Conservation (phyloP, 2,329 filamentous ascomycete genomes). For the Zymoseptoria crescenta region DNA sequence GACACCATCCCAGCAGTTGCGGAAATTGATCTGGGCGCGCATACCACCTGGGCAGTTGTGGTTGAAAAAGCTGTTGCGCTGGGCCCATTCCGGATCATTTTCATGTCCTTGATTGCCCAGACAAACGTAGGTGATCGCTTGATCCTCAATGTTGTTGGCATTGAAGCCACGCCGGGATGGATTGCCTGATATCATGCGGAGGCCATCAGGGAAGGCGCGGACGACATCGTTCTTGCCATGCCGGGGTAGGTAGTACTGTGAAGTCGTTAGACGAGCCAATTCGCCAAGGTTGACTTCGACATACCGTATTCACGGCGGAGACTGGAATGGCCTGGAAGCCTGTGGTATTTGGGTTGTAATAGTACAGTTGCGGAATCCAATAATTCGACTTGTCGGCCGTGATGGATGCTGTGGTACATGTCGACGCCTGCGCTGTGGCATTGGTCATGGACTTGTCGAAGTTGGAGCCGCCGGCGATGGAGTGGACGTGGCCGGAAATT, state of each 20-base stretch:
- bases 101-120: neutral
- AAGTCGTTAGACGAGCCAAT: neutral
- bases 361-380: constrained; percentile 68
- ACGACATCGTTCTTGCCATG: constrained; percentile 52
- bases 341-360: constrained; percentile 23
- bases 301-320: constrained; percentile 50
- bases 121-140: constrained; percentile 22
- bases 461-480: constrained; percentile 60
- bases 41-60: constrained; percentile 58
- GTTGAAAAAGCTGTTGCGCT: constrained; percentile 58
- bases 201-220: constrained; percentile 60
- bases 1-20: constrained; percentile 62
- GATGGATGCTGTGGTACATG: constrained; percentile 35
- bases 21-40: constrained; percentile 62
- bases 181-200: constrained; percentile 65
- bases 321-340: neutral
- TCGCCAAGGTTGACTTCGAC: constrained; percentile 20
- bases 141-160: constrained; percentile 29
- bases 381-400: constrained; percentile 66
- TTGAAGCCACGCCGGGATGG: constrained; percentile 50
- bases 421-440: constrained; percentile 50
- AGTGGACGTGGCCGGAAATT: constrained; percentile 57
- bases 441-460: constrained; percentile 57
- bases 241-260: constrained; percentile 33
- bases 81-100: constrained; percentile 26